Conservation (phyloP, 1,284 basidiomycete species). For the Cutaneotrichosporon arboriforme region DNA sequence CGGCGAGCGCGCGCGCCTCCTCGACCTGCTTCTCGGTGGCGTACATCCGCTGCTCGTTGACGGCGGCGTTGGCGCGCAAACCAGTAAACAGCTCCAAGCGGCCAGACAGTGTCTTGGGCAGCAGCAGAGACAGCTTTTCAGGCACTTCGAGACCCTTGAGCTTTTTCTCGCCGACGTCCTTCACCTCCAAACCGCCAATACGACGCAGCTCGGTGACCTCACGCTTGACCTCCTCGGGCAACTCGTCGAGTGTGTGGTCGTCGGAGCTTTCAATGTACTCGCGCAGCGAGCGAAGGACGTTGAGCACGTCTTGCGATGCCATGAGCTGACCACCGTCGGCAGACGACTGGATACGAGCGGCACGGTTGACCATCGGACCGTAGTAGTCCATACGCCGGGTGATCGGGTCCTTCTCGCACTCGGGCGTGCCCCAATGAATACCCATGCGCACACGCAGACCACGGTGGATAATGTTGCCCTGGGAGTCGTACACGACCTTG, state of each 20-base stretch:
- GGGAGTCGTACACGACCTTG: conserved; percentile 66
- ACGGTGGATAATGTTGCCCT: conserved; percentile 70
- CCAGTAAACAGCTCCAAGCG: conserved; percentile 60
- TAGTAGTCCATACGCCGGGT: conserved; percentile 98
- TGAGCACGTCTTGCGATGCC: conserved; percentile 82
- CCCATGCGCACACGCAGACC: conserved; percentile 97
- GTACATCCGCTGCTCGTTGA: conserved; percentile 49
- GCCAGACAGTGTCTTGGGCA: conserved; percentile 69
- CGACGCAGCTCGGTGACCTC: conserved; percentile 53
- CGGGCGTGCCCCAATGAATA: conserved; percentile 85
- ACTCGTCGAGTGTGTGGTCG: conserved; percentile 48
- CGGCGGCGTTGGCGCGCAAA: conserved; percentile 49
- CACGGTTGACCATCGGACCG: conserved; percentile 86
- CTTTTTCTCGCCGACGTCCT: conserved; percentile 77
- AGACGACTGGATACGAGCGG: conserved; percentile 75
- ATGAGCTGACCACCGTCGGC: conserved; percentile 94
- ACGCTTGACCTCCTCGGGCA: conserved; percentile 41
- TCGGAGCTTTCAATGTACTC: conserved; percentile 50
- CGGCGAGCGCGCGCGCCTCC: conserved; percentile 70
- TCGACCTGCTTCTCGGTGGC: conserved; percentile 64
- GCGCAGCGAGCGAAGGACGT: conserved; percentile 61
- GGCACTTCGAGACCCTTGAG: conserved; percentile 91
- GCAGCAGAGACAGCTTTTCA: conserved; percentile 78
- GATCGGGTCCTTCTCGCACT: conserved; percentile 89
- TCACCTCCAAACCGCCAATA: conserved; percentile 66